Conservation (phyloP, 345 rosid genomes). For the Corymbia maculata region DNA sequence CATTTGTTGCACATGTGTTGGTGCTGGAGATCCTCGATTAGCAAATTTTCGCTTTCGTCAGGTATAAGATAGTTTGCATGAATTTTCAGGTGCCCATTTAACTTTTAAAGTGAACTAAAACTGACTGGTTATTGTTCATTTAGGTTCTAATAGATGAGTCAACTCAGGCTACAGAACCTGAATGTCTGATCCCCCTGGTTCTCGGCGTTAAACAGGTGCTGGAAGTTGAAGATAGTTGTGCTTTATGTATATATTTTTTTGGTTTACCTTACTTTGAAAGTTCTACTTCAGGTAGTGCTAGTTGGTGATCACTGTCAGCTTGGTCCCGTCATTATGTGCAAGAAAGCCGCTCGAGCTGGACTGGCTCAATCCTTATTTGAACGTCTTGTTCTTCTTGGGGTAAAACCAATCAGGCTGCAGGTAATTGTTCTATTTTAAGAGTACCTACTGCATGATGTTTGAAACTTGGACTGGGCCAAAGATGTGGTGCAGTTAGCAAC, state of each 20-base stretch:
- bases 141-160: constrained; percentile 99
- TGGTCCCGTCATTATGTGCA: constrained; percentile 99
- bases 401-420: constrained; percentile 99
- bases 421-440: constrained; percentile 15
- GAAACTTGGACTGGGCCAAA: neutral
- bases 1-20: constrained; percentile 98
- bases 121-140: neutral
- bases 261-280: neutral
- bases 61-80: constrained; percentile 25
- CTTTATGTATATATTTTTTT: neutral
- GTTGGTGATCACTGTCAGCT: constrained; percentile 99
- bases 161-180: constrained; percentile 98
- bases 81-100: neutral
- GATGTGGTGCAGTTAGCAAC: neutral
- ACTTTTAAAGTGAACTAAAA: neutral
- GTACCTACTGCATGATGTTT: neutral
- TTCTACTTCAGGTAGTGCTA: constrained; percentile 63
- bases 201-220: constrained; percentile 95
- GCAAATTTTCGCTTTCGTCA: constrained; percentile 98
- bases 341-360: constrained; percentile 99
- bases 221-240: neutral
- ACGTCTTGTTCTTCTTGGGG: constrained; percentile 92
- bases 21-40: constrained; percentile 98
- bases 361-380: constrained; percentile 96
- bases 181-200: constrained; percentile 97